Evolutionary conservation across 768 basidiomycete genomes (phyloP).

Genomic region (Scleroderma citrinum): DNA sequence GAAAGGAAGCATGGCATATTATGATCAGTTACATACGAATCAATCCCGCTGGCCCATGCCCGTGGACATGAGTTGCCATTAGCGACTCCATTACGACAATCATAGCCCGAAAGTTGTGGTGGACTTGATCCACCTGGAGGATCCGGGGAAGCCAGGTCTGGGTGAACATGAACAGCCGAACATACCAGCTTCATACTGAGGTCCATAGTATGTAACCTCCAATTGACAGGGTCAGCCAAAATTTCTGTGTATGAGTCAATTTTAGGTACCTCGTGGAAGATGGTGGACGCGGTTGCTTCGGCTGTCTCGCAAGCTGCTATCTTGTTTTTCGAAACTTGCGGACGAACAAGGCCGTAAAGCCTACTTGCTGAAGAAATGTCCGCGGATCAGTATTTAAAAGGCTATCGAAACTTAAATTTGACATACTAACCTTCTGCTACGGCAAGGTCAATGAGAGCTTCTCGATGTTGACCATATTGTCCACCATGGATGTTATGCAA

Average conservation of each 20-base stretch:
- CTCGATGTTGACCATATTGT: constrained; percentile 56
- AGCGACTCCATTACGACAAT: not conserved
- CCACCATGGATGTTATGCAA: constrained; percentile 52
- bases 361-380: constrained; percentile 40
- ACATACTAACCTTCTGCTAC: constrained; percentile 56
- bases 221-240: not conserved
- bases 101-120: not conserved
- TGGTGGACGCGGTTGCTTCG: constrained; percentile 57
- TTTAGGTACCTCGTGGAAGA: constrained; percentile 46
- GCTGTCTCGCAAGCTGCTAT: constrained; percentile 56
- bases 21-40: constrained; percentile 8
- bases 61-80: not conserved
- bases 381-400: not conserved
- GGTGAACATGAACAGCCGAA: not conserved
- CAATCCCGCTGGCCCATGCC: not conserved
- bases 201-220: not conserved
- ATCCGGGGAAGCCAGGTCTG: not conserved
- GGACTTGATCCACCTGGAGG: not conserved
- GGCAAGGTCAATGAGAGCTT: constrained; percentile 62
- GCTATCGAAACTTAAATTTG: not conserved
- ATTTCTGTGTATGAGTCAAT: not conserved
- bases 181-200: not conserved
- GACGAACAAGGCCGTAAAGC: constrained; percentile 46
- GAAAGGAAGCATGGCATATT: constrained; percentile 6
- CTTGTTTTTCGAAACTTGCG: constrained; percentile 40